Percentiles rank a stretch among this genome's conserved stretches.
These are phyloP conservation scores for Kodamaea hsintzibuensis DNA, from an alignment of 805 yeast species.

Conservation along the genomic window DNA sequence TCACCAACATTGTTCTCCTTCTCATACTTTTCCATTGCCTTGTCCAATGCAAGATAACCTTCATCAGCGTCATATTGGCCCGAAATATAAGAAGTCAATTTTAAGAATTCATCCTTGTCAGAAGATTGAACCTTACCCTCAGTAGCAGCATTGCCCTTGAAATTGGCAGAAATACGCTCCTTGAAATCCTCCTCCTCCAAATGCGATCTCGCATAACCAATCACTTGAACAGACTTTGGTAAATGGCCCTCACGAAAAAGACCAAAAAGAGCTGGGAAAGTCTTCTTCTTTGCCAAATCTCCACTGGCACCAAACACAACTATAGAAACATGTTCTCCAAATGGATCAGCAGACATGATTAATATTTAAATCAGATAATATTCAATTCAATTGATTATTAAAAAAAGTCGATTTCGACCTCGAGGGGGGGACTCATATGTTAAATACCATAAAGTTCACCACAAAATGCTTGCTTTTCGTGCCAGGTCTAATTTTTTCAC, in stretches of 20 bases:
- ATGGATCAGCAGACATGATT: conserved; percentile 32
- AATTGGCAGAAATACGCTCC: conserved; percentile 61
- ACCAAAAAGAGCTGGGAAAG: conserved; percentile 85
- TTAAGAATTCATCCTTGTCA: conserved; percentile 63
- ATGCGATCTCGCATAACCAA: conserved; percentile 91
- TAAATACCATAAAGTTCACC: neutral
- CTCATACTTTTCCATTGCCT: conserved; percentile 62
- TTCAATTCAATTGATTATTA: conserved; percentile 1
- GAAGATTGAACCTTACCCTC: conserved; percentile 39
- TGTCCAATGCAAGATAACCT: conserved; percentile 63
- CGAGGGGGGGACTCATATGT: neutral
- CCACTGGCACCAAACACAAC: conserved; percentile 95
- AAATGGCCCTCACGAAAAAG: conserved; percentile 68
- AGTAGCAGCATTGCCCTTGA: conserved; percentile 47
- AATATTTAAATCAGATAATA: neutral
- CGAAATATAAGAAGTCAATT: conserved; percentile 63
- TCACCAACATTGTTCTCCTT: conserved; percentile 33
- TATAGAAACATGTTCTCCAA: conserved; percentile 67
- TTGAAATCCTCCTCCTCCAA: conserved; percentile 67
- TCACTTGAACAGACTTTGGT: conserved; percentile 66
- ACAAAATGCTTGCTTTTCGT: conserved; percentile 2
- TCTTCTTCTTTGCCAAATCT: conserved; percentile 92
- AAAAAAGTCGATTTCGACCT: neutral
- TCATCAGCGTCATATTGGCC: conserved; percentile 82
- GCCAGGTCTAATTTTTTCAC: neutral